Conservation (phyloP, 2,329 filamentous ascomycete species). For the Penicillium thymicola region DNA sequence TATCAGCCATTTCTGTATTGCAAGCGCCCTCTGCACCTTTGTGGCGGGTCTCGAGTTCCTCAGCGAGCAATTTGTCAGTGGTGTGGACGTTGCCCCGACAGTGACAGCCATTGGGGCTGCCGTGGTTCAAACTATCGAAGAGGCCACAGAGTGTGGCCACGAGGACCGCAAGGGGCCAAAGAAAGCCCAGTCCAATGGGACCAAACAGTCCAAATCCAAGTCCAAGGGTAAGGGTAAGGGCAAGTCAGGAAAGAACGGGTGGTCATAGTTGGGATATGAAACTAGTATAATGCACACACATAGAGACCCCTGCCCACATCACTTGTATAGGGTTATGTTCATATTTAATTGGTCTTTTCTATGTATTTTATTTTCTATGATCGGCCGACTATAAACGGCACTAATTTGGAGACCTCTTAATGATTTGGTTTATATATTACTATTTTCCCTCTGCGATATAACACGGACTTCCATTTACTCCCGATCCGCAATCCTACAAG, state of each 20-base stretch:
- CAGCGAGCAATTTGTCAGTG: slow-evolving; percentile 76
- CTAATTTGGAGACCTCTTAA: not conserved
- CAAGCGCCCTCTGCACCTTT: slow-evolving; percentile 83
- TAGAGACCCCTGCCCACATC: not conserved
- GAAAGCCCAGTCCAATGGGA: not conserved
- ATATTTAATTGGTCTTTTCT: not conserved
- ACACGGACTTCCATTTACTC: not conserved
- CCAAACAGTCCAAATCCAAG: slow-evolving; percentile 5
- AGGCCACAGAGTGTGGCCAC: slow-evolving; percentile 19
- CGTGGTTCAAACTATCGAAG: slow-evolving; percentile 21
- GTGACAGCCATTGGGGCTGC: slow-evolving; percentile 14
- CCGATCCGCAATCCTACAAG: not conserved
- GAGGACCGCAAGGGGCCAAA: slow-evolving; percentile 9
- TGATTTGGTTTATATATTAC: not conserved
- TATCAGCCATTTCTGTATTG: slow-evolving; percentile 93
- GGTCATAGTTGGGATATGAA: not conserved
- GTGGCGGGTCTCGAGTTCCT: slow-evolving; percentile 82
- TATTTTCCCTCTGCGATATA: not conserved
- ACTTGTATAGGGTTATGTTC: not conserved
- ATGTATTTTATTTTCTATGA: not conserved
- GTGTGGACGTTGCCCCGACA: slow-evolving; percentile 58
- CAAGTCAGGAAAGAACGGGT: slow-evolving; percentile 2
- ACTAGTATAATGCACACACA: not conserved
- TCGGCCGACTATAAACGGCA: not conserved
- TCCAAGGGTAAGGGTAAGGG: slow-evolving; percentile 7